Percentiles rank a stretch among this genome's conserved stretches.
phyloP scores from a whole-genome alignment of 768 basidiomycete species.

The Antrodiella citrinella region DNA sequence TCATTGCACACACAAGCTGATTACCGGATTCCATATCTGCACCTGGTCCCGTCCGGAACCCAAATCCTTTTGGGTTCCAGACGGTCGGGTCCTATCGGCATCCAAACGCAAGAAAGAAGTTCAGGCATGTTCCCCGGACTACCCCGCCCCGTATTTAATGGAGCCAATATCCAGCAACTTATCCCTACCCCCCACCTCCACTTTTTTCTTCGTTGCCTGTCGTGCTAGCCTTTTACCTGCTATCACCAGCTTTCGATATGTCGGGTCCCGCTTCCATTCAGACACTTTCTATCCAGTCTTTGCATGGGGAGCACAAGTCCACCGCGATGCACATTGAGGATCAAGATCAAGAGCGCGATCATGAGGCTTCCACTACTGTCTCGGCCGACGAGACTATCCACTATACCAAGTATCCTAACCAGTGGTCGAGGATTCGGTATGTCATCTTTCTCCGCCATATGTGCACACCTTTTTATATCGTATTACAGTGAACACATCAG shows the following conservation, averaged over 20 bases:
- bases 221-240: neutral
- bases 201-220: neutral
- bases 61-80: neutral
- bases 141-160: neutral
- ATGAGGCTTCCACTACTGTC: neutral
- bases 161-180: neutral
- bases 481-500: slow-evolving; percentile 34
- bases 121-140: neutral
- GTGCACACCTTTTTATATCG: neutral
- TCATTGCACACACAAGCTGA: neutral
- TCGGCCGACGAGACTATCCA: slow-evolving; percentile 11
- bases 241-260: neutral
- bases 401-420: slow-evolving; percentile 37
- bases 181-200: neutral
- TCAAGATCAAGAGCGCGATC: neutral
- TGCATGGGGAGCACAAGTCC: neutral
- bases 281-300: neutral
- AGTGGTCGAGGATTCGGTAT: slow-evolving; percentile 51
- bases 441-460: slow-evolving; percentile 3
- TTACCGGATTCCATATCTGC: neutral
- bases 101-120: neutral
- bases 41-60: neutral
- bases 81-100: neutral
- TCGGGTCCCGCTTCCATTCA: neutral
- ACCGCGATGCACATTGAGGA: neutral